Evolutionary conservation across 306 rosid genomes (phyloP).

Genomic region (Delonix regia): DNA sequence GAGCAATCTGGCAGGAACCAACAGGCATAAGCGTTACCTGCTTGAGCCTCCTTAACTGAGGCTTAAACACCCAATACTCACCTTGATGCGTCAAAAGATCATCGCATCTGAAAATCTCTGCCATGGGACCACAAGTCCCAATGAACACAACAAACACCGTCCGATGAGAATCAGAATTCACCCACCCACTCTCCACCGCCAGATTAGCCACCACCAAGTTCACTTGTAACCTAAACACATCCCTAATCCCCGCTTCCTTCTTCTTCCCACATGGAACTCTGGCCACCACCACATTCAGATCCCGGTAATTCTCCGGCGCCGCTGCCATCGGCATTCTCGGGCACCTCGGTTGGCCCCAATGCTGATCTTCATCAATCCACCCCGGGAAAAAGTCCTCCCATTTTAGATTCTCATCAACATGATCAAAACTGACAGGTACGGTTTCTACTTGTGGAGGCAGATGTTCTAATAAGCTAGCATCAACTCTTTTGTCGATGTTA

Average conservation of each 20-base stretch:
- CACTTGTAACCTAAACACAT: constrained; percentile 62
- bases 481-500: constrained; percentile 33
- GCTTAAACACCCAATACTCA: constrained; percentile 60
- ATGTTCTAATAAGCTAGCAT: not conserved
- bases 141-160: constrained; percentile 62
- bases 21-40: constrained; percentile 66
- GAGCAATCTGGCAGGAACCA: constrained; percentile 73
- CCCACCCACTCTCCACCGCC: constrained; percentile 59
- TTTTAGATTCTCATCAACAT: constrained; percentile 13
- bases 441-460: constrained; percentile 30
- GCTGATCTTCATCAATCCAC: constrained; percentile 67
- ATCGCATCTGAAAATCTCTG: constrained; percentile 74
- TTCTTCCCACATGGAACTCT: constrained; percentile 55
- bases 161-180: constrained; percentile 36
- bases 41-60: constrained; percentile 54
- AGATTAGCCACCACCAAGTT: constrained; percentile 74
- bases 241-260: constrained; percentile 44
- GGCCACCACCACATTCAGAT: constrained; percentile 59
- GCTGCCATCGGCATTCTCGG: constrained; percentile 59
- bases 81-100: constrained; percentile 53
- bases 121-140: constrained; percentile 75
- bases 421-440: constrained; percentile 44
- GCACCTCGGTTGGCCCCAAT: constrained; percentile 47
- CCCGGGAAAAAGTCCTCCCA: constrained; percentile 64
- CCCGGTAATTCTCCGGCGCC: constrained; percentile 36